Evolutionary conservation across 2,329 filamentous ascomycete species (phyloP), one percentile per base, ranked within the genome.

Genomic region (Lecanicillium sp.): DNA sequence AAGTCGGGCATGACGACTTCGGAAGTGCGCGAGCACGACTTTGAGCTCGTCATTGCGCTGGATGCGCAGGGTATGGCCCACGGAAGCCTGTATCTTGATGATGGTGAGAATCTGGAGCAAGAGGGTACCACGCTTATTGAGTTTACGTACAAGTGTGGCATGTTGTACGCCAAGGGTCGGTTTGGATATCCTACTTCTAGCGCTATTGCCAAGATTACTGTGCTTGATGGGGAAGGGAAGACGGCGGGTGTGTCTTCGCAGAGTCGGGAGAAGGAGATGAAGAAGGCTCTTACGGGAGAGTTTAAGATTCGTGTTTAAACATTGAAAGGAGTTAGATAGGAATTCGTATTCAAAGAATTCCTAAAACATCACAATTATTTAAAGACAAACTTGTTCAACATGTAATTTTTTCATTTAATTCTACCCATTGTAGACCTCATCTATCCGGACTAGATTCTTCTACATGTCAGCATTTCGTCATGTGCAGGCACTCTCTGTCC

Each of bases 31-130:
- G 68, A 74, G 47, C 66, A 83, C 48, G 67, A 78, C 47, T 90
- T 90, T 61, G 71, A 80, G 53, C 63, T 94, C 36, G 51, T 90
- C 27, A 70, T 94, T 32, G 80, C 85, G 0, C 70, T 83, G 0
- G 76, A 71, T 5, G 51, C 55, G 1, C 63, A 83, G 42, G 82
- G 80, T 5, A 75, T 61, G 9, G 85, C 85, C 0, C 56, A 51
- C 2, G 85, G 85, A 0, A 63, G 63, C 20, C 62, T 90, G 42
- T 89, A 88, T 53, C 62, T 89, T 8, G 85, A 90, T 48, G 85
- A 90, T 45, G 85, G 85, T 9, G 75, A 78, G 44, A 78, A 70
- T 18, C 50, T 86, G 32, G 62, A 71, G 43, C 81, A 83, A 58
- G 46, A 59, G 5, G 55, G 50, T 4, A 73, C 67, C 8, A 75